Evolutionary conservation across 1,139 yeast species (phyloP).

Genomic region (Blastobotrys illinoisensis): DNA sequence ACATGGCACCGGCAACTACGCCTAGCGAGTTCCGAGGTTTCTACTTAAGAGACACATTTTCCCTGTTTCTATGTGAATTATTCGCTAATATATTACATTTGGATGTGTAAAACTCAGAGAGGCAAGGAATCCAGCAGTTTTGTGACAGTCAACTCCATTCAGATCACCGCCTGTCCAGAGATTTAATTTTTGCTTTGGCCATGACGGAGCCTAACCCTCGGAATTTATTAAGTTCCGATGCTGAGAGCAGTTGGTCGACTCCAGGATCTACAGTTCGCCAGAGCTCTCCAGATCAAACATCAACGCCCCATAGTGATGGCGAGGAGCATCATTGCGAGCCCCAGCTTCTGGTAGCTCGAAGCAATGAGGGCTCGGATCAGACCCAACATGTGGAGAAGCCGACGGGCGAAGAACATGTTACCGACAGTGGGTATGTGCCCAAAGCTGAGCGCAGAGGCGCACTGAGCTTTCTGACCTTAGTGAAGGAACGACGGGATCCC

Average conservation of each 20-base stretch:
- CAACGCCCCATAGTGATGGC: not conserved
- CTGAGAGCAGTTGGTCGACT: not conserved
- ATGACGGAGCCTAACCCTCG: not conserved
- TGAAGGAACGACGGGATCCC: conserved; percentile 74
- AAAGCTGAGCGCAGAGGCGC: conserved; percentile 25
- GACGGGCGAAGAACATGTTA: not conserved
- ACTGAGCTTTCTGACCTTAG: conserved; percentile 37
- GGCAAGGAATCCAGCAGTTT: not conserved
- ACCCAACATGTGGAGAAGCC: not conserved
- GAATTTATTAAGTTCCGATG: not conserved
- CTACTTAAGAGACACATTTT: not conserved
- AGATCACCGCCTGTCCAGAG: not conserved
- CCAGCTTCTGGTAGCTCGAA: not conserved
- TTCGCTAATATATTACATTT: not conserved
- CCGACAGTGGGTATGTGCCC: conserved; percentile 1
- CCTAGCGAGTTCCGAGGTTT: not conserved
- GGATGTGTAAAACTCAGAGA: not conserved
- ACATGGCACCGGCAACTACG: not conserved
- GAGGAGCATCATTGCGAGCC: not conserved
- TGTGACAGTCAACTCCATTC: not conserved
- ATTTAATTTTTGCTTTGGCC: not conserved
- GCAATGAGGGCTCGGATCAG: not conserved
- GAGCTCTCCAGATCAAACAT: not conserved
- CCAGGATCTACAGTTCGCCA: not conserved
- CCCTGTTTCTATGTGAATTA: not conserved